These are phyloP conservation scores for Colletotrichum noveboracense DNA, from an alignment of 2,329 filamentous ascomycete genomes.

Conservation along the genomic window DNA sequence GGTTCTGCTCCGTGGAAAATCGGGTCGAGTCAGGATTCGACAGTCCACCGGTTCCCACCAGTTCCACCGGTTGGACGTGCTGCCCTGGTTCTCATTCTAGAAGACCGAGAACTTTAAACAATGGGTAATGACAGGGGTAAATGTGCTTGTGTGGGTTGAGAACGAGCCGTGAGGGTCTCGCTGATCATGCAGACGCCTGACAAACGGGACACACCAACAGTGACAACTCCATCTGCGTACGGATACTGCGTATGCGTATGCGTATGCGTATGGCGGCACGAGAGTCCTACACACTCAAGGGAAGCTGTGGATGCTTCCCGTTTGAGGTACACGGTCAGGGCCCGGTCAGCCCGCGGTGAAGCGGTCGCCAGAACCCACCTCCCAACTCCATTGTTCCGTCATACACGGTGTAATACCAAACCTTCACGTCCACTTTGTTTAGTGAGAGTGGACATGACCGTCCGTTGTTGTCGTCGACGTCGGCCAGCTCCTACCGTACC, in stretches of 20 bases:
- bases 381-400: neutral
- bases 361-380: neutral
- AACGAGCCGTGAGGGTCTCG: neutral
- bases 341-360: conserved; percentile 14
- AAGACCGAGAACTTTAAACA: conserved; percentile 20
- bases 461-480: neutral
- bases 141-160: neutral
- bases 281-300: neutral
- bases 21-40: conserved; percentile 10
- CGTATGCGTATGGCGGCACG: neutral
- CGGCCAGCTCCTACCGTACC: neutral
- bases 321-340: conserved; percentile 20
- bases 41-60: conserved; percentile 18
- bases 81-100: conserved; percentile 6
- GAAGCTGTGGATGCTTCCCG: neutral
- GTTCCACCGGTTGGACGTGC: conserved; percentile 6
- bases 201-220: conserved; percentile 14
- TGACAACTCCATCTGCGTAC: neutral
- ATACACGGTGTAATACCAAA: neutral
- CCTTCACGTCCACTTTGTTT: neutral
- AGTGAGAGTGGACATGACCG: neutral
- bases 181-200: conserved; percentile 21
- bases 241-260: neutral
- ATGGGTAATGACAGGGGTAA: neutral
- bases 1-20: conserved; percentile 11